Percentiles rank a stretch among this genome's conserved stretches.
Evolutionary conservation across 257 asterid genomes (phyloP).

Genomic region (Petunia axillaris): DNA sequence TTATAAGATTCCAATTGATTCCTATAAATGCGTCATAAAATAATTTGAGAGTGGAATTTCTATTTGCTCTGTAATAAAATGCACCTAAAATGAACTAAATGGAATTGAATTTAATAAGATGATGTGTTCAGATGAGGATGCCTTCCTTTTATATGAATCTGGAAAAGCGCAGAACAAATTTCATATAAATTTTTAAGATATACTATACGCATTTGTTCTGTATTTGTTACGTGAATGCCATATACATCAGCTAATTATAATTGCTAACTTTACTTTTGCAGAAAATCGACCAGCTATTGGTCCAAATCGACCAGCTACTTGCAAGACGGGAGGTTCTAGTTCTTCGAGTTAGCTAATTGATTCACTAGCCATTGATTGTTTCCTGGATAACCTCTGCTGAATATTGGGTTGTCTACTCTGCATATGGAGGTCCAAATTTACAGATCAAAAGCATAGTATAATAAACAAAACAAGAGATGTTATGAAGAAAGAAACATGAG

Average conservation of each 20-base stretch:
- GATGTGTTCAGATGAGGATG: too few species aligned
- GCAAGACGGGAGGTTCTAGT: slow-evolving; percentile 62
- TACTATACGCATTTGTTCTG: not conserved
- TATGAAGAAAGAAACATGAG: not conserved
- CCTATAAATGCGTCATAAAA: not conserved
- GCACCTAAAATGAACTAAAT: not conserved
- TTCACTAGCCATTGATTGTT: slow-evolving; percentile 4
- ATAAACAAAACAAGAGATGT: not conserved
- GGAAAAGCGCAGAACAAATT: not conserved
- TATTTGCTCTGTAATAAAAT: not conserved
- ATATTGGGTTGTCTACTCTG: not conserved
- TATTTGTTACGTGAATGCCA: not conserved
- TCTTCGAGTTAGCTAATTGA: slow-evolving; percentile 48
- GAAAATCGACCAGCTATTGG: slow-evolving; percentile 62
- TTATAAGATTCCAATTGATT: not conserved
- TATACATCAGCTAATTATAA: not conserved
- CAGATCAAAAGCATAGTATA: not conserved
- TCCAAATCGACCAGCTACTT: slow-evolving; percentile 52
- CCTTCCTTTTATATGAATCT: not conserved
- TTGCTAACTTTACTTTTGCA: slow-evolving; percentile 34
- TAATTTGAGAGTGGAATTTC: not conserved
- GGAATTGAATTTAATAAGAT: too few species aligned
- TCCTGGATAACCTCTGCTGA: not conserved
- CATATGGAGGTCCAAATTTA: not conserved
- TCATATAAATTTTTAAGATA: not conserved